Conservation (phyloP, 306 rosid genomes). For the Casuarina cunninghamiana region DNA sequence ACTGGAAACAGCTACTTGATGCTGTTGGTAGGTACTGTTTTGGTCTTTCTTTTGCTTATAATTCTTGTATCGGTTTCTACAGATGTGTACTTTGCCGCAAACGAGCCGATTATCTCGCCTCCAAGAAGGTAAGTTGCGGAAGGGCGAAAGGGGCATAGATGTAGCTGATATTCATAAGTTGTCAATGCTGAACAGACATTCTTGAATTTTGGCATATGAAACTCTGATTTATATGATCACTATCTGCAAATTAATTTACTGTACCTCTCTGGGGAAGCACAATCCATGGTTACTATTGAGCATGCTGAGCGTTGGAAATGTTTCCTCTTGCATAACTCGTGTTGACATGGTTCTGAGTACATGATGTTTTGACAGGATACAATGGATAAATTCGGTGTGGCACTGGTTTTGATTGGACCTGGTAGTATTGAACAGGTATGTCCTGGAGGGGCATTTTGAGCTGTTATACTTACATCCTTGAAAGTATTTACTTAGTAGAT, state of each 20-base stretch:
- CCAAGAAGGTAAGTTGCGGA: conserved; percentile 67
- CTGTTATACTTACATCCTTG: neutral
- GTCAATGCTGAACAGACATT: neutral
- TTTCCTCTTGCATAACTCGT: neutral
- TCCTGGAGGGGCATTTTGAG: neutral
- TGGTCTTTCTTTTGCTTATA: conserved; percentile 1
- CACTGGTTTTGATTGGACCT: conserved; percentile 90
- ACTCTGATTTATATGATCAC: neutral
- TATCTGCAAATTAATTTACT: neutral
- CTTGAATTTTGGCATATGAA: neutral
- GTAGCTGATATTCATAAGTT: neutral
- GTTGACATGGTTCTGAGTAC: conserved; percentile 4
- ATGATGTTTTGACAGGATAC: conserved; percentile 54
- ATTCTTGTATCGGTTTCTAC: conserved; percentile 24
- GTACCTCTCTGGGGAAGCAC: neutral
- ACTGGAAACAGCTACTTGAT: neutral
- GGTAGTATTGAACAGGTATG: conserved; percentile 81
- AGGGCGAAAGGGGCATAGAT: neutral
- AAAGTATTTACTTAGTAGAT: conserved; percentile 1
- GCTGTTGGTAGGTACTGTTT: neutral
- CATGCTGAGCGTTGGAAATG: neutral
- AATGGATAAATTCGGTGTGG: conserved; percentile 84
- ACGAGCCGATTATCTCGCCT: conserved; percentile 93
- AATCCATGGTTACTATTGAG: neutral
- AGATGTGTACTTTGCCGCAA: conserved; percentile 95